These are phyloP conservation scores for Aspergillus latus DNA, from an alignment of 2,329 filamentous ascomycete genomes.

Conservation along the genomic window DNA sequence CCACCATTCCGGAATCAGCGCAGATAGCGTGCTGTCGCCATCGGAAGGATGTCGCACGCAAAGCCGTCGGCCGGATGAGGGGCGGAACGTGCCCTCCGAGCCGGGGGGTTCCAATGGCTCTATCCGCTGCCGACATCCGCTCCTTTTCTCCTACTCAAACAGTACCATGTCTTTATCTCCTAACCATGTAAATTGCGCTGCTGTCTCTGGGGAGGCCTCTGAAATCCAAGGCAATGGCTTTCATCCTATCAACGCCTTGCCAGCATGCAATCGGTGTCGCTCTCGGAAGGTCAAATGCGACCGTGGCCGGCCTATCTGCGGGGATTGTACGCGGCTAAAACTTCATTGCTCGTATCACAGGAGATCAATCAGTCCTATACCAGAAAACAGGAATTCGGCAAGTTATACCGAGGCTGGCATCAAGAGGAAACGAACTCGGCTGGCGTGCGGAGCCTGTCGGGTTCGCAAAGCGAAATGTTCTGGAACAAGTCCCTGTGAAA, in stretches of 20 bases:
- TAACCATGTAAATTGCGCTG: no score
- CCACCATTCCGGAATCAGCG: no score
- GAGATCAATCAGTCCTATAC: neutral
- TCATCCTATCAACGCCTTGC: neutral
- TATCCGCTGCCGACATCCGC: no score
- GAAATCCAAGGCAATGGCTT: neutral
- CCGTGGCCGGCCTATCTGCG: neutral
- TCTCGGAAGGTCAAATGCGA: constrained; percentile 4
- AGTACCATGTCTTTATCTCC: no score
- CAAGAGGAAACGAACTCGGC: neutral
- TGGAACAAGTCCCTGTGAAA: constrained; percentile 1
- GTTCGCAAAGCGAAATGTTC: neutral
- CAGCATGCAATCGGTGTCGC: neutral
- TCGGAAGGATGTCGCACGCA: neutral
- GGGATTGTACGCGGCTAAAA: neutral
- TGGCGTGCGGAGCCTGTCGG: constrained; percentile 1
- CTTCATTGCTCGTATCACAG: neutral
- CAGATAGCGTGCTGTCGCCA: constrained; percentile 1
- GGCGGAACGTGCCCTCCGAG: neutral
- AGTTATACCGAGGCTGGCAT: neutral
- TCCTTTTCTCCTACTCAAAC: no score
- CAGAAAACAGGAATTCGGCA: neutral
- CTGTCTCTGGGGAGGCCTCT: neutral
- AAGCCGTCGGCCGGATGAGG: neutral
- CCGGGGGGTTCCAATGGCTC: neutral